A percentile compares a stretch with the other conserved stretches of the same genome.
phyloP scores from a whole-genome alignment of 2,329 filamentous ascomycete species.

The Daldinia eschscholtzii region DNA sequence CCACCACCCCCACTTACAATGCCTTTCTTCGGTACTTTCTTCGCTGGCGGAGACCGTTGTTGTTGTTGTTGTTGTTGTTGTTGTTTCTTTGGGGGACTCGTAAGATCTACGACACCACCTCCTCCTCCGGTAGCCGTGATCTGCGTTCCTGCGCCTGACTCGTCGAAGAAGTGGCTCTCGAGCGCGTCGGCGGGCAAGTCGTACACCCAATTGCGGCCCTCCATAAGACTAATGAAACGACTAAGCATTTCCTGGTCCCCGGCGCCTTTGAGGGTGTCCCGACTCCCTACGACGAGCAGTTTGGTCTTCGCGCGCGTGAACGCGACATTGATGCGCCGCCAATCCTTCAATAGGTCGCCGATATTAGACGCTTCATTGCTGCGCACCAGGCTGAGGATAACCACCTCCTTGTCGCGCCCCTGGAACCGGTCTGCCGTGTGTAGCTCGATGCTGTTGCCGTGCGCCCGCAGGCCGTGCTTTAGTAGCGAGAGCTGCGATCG shows the following conservation, averaged over 20 bases:
- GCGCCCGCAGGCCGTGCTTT: slow-evolving; percentile 75
- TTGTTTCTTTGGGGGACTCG: slow-evolving; percentile 24
- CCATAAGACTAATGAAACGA: slow-evolving; percentile 82
- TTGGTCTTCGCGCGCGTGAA: slow-evolving; percentile 95
- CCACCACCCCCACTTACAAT: slow-evolving; percentile 19
- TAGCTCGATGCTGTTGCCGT: slow-evolving; percentile 80
- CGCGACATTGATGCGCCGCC: slow-evolving; percentile 94
- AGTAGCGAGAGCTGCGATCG: slow-evolving; percentile 89
- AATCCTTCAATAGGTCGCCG: slow-evolving; percentile 92
- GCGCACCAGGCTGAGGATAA: slow-evolving; percentile 88
- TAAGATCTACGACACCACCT: not conserved
- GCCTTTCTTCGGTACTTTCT: slow-evolving; percentile 49
- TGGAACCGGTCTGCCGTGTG: slow-evolving; percentile 98
- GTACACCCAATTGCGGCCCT: slow-evolving; percentile 82
- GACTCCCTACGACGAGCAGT: slow-evolving; percentile 87
- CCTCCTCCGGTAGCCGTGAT: slow-evolving; percentile 52
- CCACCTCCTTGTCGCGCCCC: slow-evolving; percentile 92
- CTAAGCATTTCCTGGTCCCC: slow-evolving; percentile 81
- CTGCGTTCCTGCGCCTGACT: slow-evolving; percentile 61
- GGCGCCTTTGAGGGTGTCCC: slow-evolving; percentile 79
- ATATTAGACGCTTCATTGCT: slow-evolving; percentile 86
- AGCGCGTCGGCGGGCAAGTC: slow-evolving; percentile 75
- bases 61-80: slow-evolving; percentile 37
- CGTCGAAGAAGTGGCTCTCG: slow-evolving; percentile 76
- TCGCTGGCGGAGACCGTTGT: slow-evolving; percentile 39